Evolutionary conservation across 768 basidiomycete genomes (phyloP).

Genomic region (Fomitopsis serialis): DNA sequence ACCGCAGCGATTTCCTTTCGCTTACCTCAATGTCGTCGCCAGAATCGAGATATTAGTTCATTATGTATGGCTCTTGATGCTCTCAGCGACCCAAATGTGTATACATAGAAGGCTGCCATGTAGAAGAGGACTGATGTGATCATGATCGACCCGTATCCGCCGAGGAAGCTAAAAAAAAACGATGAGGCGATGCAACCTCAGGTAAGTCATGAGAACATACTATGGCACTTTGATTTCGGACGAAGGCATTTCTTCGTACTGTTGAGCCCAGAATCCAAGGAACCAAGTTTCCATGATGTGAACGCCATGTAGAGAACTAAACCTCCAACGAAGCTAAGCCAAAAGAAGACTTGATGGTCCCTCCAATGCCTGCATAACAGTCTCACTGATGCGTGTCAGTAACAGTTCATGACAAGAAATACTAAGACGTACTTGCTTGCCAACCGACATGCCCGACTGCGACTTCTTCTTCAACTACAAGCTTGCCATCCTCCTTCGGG

Average conservation of each 20-base stretch:
- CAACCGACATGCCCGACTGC: slow-evolving; percentile 54
- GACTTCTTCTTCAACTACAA: slow-evolving; percentile 64
- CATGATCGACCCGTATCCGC: slow-evolving; percentile 35
- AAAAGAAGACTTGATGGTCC: slow-evolving; percentile 22
- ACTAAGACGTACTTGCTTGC: slow-evolving; percentile 27
- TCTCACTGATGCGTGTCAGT: slow-evolving; percentile 18
- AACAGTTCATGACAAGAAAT: not conserved
- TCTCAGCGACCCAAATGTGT: slow-evolving; percentile 42
- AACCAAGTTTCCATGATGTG: slow-evolving; percentile 33
- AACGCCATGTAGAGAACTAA: slow-evolving; percentile 13
- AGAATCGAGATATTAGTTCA: slow-evolving; percentile 46
- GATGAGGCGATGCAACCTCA: not conserved
- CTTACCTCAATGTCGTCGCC: slow-evolving; percentile 54
- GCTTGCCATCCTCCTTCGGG: slow-evolving; percentile 34
- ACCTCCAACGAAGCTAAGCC: slow-evolving; percentile 21
- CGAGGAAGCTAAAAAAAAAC: slow-evolving; percentile 38
- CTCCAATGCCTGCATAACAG: slow-evolving; percentile 24
- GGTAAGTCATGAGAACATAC: slow-evolving; percentile 18
- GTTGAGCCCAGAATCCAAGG: slow-evolving; percentile 40
- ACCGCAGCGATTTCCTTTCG: not conserved
- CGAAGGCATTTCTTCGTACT: slow-evolving; percentile 30
- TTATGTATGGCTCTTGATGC: slow-evolving; percentile 52
- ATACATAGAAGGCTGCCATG: slow-evolving; percentile 29
- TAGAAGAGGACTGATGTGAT: slow-evolving; percentile 27
- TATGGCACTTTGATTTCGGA: slow-evolving; percentile 29